Evolutionary conservation across 306 rosid species (phyloP).

Genomic region (Echinosophora koreensis): DNA sequence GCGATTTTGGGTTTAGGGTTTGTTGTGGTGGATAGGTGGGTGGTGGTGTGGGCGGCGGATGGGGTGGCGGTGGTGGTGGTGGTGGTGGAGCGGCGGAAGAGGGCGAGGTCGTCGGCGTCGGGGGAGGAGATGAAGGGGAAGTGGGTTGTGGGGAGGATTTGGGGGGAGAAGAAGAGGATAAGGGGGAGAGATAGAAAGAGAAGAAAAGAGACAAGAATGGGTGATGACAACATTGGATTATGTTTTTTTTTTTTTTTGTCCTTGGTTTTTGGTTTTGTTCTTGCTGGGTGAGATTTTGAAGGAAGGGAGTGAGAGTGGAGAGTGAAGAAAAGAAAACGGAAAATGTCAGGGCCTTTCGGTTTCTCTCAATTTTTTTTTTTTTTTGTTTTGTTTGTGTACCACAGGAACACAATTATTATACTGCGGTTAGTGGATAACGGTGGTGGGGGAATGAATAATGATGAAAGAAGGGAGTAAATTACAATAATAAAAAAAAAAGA

Average conservation of each 20-base stretch:
- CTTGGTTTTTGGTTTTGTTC: not conserved
- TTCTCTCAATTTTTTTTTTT: not conserved
- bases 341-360: not conserved
- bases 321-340: not conserved
- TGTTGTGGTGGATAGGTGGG: slow-evolving; percentile 40
- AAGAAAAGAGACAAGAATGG: slow-evolving; percentile 48
- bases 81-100: slow-evolving; percentile 53
- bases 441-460: not conserved
- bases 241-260: not conserved
- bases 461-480: not conserved
- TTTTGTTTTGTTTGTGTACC: not conserved
- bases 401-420: slow-evolving; percentile 7
- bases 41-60: slow-evolving; percentile 38
- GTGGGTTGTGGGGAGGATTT: slow-evolving; percentile 36
- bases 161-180: slow-evolving; percentile 53
- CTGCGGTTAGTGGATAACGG: not conserved
- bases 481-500: not conserved
- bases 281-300: not conserved
- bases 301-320: not conserved
- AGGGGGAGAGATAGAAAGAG: slow-evolving; percentile 55
- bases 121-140: slow-evolving; percentile 35
- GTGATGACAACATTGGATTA: slow-evolving; percentile 57
- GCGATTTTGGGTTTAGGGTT: slow-evolving; percentile 70
- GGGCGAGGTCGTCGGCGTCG: slow-evolving; percentile 51
- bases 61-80: not conserved